These are phyloP conservation scores for Diplodia intermedia DNA, from an alignment of 2,329 filamentous ascomycete genomes.

Conservation along the genomic window DNA sequence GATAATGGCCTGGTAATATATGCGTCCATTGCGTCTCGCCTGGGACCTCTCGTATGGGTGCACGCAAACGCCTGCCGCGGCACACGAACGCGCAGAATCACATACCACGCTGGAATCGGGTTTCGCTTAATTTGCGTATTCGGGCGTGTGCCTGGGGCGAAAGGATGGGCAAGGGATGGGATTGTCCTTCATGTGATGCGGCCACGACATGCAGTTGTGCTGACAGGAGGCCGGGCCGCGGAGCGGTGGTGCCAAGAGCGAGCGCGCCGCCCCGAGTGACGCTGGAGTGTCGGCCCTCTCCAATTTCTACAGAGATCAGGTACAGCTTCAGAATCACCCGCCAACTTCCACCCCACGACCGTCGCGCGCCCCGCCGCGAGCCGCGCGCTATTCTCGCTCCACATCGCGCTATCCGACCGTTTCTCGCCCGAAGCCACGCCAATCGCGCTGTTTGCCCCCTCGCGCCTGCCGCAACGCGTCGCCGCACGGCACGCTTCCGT, in stretches of 20 bases:
- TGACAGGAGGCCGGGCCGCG: background rate
- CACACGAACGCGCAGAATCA: background rate
- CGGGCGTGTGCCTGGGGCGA: background rate
- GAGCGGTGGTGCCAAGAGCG: conserved; percentile 3
- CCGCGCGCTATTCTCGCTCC: background rate
- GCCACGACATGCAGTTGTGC: background rate
- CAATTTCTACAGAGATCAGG: conserved; percentile 28
- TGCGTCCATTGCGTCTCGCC: background rate
- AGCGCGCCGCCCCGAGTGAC: conserved; percentile 21
- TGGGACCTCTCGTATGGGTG: background rate
- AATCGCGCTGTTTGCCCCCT: conserved; percentile 22
- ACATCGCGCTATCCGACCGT: background rate
- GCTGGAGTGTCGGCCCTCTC: conserved; percentile 21
- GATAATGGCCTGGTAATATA: background rate
- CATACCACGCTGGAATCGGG: background rate
- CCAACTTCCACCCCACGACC: background rate
- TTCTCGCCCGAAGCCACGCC: conserved; percentile 3
- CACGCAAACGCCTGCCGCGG: background rate
- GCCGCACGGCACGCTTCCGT: conserved; percentile 40
- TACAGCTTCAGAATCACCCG: conserved; percentile 23
- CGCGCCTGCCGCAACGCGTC: conserved; percentile 41
- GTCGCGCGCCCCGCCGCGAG: background rate
- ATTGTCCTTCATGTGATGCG: background rate
- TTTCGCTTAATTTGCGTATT: background rate
- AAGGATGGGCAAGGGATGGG: background rate